Conservation (phyloP, 164 flowering plant species). For the Euptelea pleiosperma region DNA sequence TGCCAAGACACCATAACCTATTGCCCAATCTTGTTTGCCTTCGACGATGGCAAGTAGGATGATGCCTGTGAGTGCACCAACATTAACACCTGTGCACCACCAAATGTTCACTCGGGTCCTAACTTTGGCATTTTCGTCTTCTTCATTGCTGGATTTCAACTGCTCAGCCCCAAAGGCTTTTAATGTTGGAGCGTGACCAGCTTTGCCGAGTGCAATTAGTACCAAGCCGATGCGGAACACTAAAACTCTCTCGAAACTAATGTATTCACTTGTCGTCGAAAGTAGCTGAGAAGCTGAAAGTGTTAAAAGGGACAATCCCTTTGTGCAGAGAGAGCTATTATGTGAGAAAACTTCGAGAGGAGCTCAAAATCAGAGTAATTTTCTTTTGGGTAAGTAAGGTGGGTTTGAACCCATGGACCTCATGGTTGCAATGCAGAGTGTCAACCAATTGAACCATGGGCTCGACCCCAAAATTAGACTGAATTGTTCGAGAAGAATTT, state of each 20-base stretch:
- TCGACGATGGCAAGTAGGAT: slow-evolving; percentile 10
- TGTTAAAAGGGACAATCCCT: slow-evolving; percentile 18
- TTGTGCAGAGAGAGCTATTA: slow-evolving; percentile 9
- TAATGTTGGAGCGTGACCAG: slow-evolving; percentile 12
- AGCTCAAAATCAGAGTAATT: background rate
- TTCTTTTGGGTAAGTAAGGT: background rate
- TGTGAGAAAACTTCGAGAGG: background rate
- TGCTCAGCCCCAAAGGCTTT: slow-evolving; percentile 17
- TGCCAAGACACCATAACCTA: slow-evolving; percentile 11
- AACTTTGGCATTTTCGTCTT: background rate
- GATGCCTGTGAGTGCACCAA: slow-evolving; percentile 15
- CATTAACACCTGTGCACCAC: slow-evolving; percentile 18
- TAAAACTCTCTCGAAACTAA: background rate
- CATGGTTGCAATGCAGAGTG: background rate
- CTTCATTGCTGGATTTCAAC: slow-evolving; percentile 8
- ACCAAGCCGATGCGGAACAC: slow-evolving; percentile 12
- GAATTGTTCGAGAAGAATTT: background rate
- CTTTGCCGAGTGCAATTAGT: slow-evolving; percentile 22
- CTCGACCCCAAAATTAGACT: too few relatives aligned
- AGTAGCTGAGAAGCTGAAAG: slow-evolving; percentile 12
- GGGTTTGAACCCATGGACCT: background rate
- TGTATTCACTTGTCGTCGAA: background rate
- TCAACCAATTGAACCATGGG: too few relatives aligned
- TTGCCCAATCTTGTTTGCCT: slow-evolving; percentile 9
- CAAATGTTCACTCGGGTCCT: slow-evolving; percentile 7